phyloP scores from a whole-genome alignment of 768 basidiomycete genomes.

The Russula vinacea region DNA sequence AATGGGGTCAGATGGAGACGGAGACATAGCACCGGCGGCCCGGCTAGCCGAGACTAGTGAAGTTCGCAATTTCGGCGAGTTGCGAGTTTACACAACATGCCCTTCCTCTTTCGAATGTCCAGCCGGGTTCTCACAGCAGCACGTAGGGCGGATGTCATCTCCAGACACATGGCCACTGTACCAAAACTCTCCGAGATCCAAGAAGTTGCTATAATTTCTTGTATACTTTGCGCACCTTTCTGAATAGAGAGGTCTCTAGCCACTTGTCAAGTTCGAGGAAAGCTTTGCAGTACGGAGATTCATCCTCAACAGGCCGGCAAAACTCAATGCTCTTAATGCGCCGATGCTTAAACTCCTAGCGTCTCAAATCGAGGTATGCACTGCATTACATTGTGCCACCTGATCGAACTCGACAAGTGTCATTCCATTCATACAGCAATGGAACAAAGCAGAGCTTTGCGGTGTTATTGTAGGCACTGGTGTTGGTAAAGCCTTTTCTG shows the following conservation, averaged over 20 bases:
- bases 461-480: slow-evolving; percentile 72
- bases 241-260: slow-evolving; percentile 29
- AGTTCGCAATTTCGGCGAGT: not conserved
- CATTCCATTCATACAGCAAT: slow-evolving; percentile 51
- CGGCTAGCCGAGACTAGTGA: not conserved
- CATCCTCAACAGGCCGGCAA: slow-evolving; percentile 72
- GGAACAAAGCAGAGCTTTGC: slow-evolving; percentile 68
- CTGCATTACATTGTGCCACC: not conserved
- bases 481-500: slow-evolving; percentile 78
- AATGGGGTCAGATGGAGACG: slow-evolving; percentile 1
- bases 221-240: not conserved
- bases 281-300: slow-evolving; percentile 62
- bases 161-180: slow-evolving; percentile 39
- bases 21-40: slow-evolving; percentile 10
- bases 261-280: slow-evolving; percentile 66
- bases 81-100: slow-evolving; percentile 14
- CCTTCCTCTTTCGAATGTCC: slow-evolving; percentile 18
- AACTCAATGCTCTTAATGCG: slow-evolving; percentile 79
- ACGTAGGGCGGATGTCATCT: slow-evolving; percentile 36
- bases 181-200: slow-evolving; percentile 8
- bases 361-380: slow-evolving; percentile 69
- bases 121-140: slow-evolving; percentile 31
- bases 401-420: not conserved
- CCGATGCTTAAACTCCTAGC: slow-evolving; percentile 72
- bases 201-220: slow-evolving; percentile 9